Conservation (phyloP, 2,329 filamentous ascomycete species). For the Mariannaea elegans region DNA sequence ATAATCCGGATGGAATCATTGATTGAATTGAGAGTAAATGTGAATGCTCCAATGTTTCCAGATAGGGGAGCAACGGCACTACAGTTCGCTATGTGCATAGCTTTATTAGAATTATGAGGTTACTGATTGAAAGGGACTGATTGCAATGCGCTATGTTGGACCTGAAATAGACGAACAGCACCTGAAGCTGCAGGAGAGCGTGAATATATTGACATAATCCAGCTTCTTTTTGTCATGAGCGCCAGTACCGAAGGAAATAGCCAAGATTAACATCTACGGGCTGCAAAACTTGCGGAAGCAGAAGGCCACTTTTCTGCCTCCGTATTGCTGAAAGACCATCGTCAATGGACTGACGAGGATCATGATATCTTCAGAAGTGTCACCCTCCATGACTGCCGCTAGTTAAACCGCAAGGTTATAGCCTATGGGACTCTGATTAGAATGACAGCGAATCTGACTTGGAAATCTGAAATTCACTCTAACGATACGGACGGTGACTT, state of each 20-base stretch:
- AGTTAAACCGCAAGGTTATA: no score
- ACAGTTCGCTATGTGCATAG: background rate
- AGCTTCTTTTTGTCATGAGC: background rate
- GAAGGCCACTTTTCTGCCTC: background rate
- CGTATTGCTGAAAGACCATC: background rate
- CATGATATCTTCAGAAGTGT: no score
- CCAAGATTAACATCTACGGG: background rate
- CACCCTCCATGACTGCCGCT: no score
- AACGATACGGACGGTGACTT: no score
- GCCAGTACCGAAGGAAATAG: background rate
- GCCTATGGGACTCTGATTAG: no score
- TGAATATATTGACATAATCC: background rate
- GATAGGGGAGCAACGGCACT: background rate
- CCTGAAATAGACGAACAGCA: background rate
- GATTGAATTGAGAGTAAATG: background rate
- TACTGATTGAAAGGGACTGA: conserved; percentile 1
- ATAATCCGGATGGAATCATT: background rate
- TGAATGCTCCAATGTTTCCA: background rate
- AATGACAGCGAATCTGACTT: no score
- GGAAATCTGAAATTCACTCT: no score
- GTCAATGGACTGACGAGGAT: background rate
- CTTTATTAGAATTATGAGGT: background rate
- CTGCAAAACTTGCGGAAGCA: background rate
- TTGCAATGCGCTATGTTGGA: background rate
- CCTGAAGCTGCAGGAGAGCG: background rate